Conservation (phyloP, 2,329 filamentous ascomycete species). For the Xylaria sp. region DNA sequence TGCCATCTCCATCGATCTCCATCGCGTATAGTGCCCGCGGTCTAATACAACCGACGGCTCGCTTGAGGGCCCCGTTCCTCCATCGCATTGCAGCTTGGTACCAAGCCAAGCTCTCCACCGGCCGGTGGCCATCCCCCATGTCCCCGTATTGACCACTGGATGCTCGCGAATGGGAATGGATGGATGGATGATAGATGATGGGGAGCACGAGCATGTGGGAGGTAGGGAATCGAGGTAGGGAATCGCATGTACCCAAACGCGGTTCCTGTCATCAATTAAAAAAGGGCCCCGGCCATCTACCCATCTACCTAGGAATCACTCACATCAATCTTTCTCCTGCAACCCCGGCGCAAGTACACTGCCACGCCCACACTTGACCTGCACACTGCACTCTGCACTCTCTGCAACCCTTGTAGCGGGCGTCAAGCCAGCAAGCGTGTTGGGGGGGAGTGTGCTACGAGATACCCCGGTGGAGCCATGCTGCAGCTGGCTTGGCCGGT, state of each 20-base stretch:
- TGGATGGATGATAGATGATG: too few relatives aligned
- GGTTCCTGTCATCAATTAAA: constrained; percentile 26
- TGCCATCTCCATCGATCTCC: too few relatives aligned
- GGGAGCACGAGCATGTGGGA: constrained; percentile 20
- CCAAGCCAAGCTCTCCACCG: constrained; percentile 4
- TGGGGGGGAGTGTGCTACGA: neutral
- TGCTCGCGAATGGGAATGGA: constrained; percentile 24
- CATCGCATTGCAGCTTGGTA: neutral
- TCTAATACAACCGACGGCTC: neutral
- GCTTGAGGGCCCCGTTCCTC: neutral
- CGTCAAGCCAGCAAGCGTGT: neutral
- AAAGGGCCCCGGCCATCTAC: constrained; percentile 8
- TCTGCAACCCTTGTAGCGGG: neutral
- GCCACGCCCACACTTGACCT: constrained; percentile 16
- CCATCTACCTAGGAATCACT: neutral
- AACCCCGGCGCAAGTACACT: constrained; percentile 16
- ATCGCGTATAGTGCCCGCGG: neutral
- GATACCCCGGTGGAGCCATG: neutral
- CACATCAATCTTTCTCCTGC: neutral
- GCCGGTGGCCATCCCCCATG: constrained; percentile 15
- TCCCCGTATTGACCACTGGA: constrained; percentile 11
- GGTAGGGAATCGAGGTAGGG: constrained; percentile 12
- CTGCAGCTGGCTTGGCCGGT: neutral
- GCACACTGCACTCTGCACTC: neutral
- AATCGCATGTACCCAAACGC: constrained; percentile 2